Percentiles rank a stretch among this genome's conserved stretches.
Conservation (phyloP, 2,329 filamentous ascomycete species). For the Alternaria arbusti region DNA sequence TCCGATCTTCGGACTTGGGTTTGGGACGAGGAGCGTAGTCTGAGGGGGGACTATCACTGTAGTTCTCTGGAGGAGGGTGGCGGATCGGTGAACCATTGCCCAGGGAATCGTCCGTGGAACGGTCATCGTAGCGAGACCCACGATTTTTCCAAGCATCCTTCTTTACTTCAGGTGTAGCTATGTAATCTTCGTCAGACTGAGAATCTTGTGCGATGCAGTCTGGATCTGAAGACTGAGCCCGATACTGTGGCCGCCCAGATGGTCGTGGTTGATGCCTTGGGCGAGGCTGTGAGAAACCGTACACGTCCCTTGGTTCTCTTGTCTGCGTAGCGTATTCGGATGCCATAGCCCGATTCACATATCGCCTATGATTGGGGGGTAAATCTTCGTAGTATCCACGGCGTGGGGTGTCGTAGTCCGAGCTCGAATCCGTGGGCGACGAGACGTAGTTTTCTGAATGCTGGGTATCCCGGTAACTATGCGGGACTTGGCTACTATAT, state of each 20-base stretch:
- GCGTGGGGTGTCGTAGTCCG: slow-evolving; percentile 8
- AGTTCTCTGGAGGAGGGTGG: neutral
- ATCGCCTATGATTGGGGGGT: neutral
- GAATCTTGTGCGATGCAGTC: slow-evolving; percentile 2
- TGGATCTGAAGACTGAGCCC: slow-evolving; percentile 1
- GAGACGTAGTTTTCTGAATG: slow-evolving; percentile 10
- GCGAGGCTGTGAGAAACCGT: neutral
- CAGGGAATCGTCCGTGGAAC: neutral
- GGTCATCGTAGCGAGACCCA: neutral
- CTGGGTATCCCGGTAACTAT: neutral
- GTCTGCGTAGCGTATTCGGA: slow-evolving; percentile 3
- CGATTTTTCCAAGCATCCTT: neutral
- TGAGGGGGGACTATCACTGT: neutral
- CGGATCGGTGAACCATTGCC: neutral
- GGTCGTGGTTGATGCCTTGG: neutral
- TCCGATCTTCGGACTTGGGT: neutral
- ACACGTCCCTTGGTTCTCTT: neutral
- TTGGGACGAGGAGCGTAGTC: neutral
- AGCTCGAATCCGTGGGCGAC: neutral
- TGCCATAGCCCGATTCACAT: neutral
- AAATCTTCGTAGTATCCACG: neutral
- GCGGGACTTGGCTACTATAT: neutral
- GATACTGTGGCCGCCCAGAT: neutral
- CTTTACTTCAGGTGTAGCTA: neutral
- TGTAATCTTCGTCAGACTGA: slow-evolving; percentile 10